Evolutionary conservation across 2,329 filamentous ascomycete species (phyloP).

Genomic region (Pseudocercospora eumusae): DNA sequence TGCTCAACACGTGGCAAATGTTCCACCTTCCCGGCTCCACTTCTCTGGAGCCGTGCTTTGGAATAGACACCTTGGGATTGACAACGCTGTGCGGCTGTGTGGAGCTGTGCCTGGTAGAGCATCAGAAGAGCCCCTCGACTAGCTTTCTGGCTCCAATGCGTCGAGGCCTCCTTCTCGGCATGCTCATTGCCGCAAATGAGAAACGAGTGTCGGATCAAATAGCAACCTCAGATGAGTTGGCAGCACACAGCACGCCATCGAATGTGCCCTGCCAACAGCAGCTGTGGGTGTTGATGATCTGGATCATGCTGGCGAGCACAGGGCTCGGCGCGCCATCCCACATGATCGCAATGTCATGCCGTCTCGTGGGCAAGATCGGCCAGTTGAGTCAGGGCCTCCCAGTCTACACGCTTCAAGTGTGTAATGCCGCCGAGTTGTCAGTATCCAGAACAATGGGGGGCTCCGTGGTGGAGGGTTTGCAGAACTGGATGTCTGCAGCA

Average conservation of each 20-base stretch:
- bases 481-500: not conserved
- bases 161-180: not conserved
- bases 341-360: not conserved
- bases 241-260: not conserved
- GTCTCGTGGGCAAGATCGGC: not conserved
- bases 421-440: not conserved
- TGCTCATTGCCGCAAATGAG: not conserved
- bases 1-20: no score
- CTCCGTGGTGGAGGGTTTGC: not conserved
- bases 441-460: not conserved
- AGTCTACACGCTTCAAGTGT: not conserved
- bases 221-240: no score
- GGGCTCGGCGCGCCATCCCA: not conserved
- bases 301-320: not conserved
- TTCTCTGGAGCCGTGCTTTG: no score
- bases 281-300: no score
- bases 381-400: not conserved
- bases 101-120: no score
- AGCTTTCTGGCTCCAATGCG: not conserved
- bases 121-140: no score
- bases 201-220: no score
- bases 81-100: no score
- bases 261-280: not conserved
- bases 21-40: no score
- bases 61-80: no score